Evolutionary conservation across 768 basidiomycete genomes (phyloP).

Genomic region (Tubosaeta sp.): DNA sequence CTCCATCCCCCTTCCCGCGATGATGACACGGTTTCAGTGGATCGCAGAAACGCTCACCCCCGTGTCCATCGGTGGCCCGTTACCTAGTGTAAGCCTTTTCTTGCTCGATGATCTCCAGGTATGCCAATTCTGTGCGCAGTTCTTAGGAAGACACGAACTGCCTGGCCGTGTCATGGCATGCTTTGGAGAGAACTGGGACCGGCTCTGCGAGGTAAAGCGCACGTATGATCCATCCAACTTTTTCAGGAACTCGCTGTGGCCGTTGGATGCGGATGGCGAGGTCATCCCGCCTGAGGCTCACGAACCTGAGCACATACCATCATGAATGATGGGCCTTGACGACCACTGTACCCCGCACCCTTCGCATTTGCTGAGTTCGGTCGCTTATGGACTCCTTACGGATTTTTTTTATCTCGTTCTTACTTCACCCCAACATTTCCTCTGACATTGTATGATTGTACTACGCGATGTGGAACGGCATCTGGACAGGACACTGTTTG

Average conservation of each 20-base stretch:
- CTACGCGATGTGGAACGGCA: background rate
- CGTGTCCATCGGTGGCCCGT: slow-evolving; percentile 73
- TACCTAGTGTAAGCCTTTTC: slow-evolving; percentile 67
- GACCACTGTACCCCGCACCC: background rate
- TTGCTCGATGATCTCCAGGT: slow-evolving; percentile 14
- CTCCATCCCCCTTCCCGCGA: background rate
- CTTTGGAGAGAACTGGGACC: slow-evolving; percentile 72
- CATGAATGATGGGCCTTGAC: slow-evolving; percentile 7
- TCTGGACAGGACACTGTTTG: background rate
- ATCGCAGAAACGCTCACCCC: slow-evolving; percentile 68
- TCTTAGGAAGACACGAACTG: slow-evolving; percentile 69
- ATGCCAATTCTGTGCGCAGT: slow-evolving; percentile 40
- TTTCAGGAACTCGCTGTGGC: slow-evolving; percentile 81
- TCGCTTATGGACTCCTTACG: background rate
- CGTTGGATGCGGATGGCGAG: slow-evolving; percentile 54
- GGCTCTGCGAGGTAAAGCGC: slow-evolving; percentile 66
- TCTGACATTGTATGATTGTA: background rate
- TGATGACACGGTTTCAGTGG: slow-evolving; percentile 49
- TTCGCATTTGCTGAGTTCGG: background rate
- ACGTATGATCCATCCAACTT: slow-evolving; percentile 73
- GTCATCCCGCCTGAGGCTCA: slow-evolving; percentile 54
- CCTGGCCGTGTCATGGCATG: slow-evolving; percentile 58
- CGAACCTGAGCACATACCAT: slow-evolving; percentile 44
- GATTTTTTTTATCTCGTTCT: background rate
- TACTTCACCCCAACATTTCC: background rate